Evolutionary conservation across 495 filamentous ascomycete species (phyloP).

Genomic region (Tuber borchii): DNA sequence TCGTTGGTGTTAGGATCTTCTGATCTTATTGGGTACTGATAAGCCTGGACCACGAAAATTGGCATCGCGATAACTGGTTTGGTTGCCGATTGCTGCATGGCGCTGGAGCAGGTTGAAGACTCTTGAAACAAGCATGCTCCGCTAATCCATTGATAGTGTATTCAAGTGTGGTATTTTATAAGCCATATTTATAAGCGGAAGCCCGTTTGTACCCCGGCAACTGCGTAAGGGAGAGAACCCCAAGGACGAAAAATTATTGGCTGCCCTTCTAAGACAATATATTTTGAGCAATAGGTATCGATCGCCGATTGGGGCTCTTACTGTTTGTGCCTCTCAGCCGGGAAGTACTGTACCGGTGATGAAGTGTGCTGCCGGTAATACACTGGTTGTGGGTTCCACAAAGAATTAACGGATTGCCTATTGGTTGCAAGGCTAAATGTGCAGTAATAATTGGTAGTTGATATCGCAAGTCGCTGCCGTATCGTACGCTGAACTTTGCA

Average conservation of each 20-base stretch:
- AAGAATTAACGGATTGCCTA: not conserved
- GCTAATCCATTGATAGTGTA: not conserved
- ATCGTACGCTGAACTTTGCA: not conserved
- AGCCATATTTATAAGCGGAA: not conserved
- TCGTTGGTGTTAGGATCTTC: too few species aligned
- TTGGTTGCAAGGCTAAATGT: too few species aligned
- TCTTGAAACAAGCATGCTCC: not conserved
- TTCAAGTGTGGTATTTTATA: not conserved
- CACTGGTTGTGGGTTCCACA: not conserved
- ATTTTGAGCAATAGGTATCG: not conserved
- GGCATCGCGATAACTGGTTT: not conserved
- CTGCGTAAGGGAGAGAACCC: not conserved
- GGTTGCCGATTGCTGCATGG: not conserved
- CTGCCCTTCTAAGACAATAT: not conserved
- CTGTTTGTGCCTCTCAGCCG: not conserved
- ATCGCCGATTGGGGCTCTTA: not conserved
- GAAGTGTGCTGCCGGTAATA: not conserved
- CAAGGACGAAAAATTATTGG: not conserved
- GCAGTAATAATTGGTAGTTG: not conserved
- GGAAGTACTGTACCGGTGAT: not conserved
- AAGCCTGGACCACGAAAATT: not conserved
- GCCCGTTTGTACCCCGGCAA: not conserved
- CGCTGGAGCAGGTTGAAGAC: not conserved
- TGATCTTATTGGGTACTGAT: not conserved
- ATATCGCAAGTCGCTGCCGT: not conserved